Base-by-base conservation (phyloP, 2,329 filamentous ascomycete genomes). In the Arthroderma sp. region DNA sequence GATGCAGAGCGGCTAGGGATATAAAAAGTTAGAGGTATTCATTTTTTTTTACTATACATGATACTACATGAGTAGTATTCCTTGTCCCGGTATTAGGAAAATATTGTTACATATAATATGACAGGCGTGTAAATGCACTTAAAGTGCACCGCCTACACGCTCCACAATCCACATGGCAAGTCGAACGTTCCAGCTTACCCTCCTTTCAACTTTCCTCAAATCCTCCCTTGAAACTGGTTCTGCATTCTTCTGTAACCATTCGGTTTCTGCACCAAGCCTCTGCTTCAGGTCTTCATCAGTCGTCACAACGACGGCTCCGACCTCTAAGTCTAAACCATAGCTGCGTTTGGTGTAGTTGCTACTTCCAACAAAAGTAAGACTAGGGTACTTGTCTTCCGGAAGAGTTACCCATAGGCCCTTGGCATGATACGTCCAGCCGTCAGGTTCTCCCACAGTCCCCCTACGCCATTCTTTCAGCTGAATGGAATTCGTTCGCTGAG, bases 351-450 rank as follows among this genome's bases (percentile, higher is more conserved):
- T 98, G 64, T 96, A 98, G 60, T 98, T 98, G 6, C 83, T 91
- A 59, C 85, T 93, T 1, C 91, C 91, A 1, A 98, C 76, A 11
- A 96, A 72, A 30, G 81, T 93, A 45, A 96, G 71, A 40, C 82
- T 80, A 0, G 87, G 87, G 34, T 79, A 68, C 32, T 70, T 62
- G 39, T 82, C 75, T 1, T 72, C 69, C 33, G 59, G 66, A 34
- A 68, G 70, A 0, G 84, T 86, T 28, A 95, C 73, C 89, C 89
- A 96, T 2, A 96, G 71, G 0, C 91, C 91, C 65, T 98, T 98
- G 40, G 91, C 91, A 57, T 98, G 91, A 63, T 98, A 98, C 0
- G 89, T 95, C 91, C 93, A 98, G 1, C 86, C 89, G 1, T 72
- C 85, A 0, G 83, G 79, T 54, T 86, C 75, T 11, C 83, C 83